Conservation (phyloP, 139 green algal genomes). For the Klebsormidium nitens region DNA sequence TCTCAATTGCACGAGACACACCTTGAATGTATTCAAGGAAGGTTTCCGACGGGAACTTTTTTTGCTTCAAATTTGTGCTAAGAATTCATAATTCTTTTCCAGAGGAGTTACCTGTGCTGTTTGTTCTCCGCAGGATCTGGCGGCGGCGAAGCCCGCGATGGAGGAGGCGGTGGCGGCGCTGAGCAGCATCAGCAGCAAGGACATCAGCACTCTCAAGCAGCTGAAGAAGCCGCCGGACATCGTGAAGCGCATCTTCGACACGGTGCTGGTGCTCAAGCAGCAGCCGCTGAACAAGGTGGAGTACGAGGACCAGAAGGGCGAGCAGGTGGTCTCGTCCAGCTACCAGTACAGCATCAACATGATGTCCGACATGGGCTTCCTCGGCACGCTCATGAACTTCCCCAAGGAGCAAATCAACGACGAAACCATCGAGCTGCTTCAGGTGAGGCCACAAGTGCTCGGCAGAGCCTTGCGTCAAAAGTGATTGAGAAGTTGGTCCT, state of each 20-base stretch:
- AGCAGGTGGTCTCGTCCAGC: constrained; percentile 67
- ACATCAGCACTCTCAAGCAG: constrained; percentile 83
- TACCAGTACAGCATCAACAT: constrained; percentile 85
- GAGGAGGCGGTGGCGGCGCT: constrained; percentile 79
- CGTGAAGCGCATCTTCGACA: constrained; percentile 95
- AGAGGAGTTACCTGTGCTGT: too few species aligned
- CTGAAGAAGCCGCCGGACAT: constrained; percentile 92
- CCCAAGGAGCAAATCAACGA: constrained; percentile 93
- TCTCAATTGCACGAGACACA: too few species aligned
- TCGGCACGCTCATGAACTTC: constrained; percentile 82
- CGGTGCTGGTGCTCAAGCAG: constrained; percentile 71
- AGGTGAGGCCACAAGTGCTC: too few species aligned
- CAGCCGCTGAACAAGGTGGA: constrained; percentile 54
- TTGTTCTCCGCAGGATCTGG: constrained; percentile 77
- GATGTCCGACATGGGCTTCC: constrained; percentile 89
- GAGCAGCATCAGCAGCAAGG: constrained; percentile 83
- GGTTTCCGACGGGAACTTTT: too few species aligned
- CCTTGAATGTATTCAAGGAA: too few species aligned
- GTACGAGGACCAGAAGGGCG: constrained; percentile 77
- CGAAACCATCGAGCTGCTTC: constrained; percentile 80
- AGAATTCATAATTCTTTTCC: too few species aligned
- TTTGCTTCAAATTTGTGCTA: too few species aligned
- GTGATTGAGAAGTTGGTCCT: too few species aligned
- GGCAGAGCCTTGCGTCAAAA: too few species aligned
- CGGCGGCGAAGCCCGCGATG: constrained; percentile 82